These are phyloP conservation scores for Monilinia fructigena DNA, from an alignment of 2,329 filamentous ascomycete species.

Conservation along the genomic window DNA sequence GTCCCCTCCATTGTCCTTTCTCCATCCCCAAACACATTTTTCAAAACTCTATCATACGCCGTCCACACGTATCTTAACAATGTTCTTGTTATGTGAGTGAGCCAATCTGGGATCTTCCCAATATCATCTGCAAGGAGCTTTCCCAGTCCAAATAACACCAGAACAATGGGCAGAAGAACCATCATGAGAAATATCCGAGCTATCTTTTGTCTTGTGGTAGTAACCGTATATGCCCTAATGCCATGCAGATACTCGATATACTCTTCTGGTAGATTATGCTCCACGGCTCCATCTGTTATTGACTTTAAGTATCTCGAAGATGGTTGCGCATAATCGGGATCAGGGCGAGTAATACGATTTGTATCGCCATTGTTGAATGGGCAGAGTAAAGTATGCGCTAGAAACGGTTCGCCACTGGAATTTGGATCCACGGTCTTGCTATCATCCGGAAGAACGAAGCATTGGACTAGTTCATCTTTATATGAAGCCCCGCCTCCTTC, in stretches of 20 bases:
- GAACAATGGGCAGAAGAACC: conserved; percentile 58
- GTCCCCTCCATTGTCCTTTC: conserved; percentile 56
- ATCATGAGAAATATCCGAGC: conserved; percentile 63
- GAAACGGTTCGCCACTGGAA: conserved; percentile 65
- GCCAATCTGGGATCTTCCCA: conserved; percentile 68
- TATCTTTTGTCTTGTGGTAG: conserved; percentile 62
- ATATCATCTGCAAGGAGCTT: conserved; percentile 59
- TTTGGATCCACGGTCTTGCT: conserved; percentile 60
- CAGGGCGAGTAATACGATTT: conserved; percentile 50
- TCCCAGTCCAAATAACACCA: conserved; percentile 52
- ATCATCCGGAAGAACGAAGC: conserved; percentile 63
- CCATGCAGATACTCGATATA: conserved; percentile 72
- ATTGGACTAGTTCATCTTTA: conserved; percentile 76
- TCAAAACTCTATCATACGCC: conserved; percentile 63
- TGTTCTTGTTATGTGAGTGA: conserved; percentile 51
- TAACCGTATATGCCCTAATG: conserved; percentile 70
- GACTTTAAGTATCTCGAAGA: conserved; percentile 81
- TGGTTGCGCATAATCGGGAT: conserved; percentile 74
- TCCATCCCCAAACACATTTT: conserved; percentile 77
- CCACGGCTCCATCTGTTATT: conserved; percentile 72
- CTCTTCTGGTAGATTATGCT: conserved; percentile 74
- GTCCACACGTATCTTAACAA: conserved; percentile 61
- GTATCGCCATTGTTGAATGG: conserved; percentile 26
- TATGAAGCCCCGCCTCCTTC: conserved; percentile 89
- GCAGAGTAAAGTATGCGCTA: conserved; percentile 81